Percentiles rank a stretch among this genome's conserved stretches.
phyloP scores from a whole-genome alignment of 176 grass and related monocot species.

The Echinochloa phyllopogon region DNA sequence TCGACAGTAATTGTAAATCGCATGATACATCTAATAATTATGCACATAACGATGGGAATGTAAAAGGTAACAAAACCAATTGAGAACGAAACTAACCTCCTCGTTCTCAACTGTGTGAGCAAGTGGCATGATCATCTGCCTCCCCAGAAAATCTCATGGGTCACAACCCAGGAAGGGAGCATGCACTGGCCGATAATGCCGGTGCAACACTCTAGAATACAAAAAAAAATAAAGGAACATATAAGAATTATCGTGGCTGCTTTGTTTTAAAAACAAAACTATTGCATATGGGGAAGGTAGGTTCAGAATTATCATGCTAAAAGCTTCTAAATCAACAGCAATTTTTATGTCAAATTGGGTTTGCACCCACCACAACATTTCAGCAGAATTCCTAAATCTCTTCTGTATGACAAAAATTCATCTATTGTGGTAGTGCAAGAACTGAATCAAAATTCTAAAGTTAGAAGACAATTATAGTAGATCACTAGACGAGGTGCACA shows the following conservation, averaged over 20 bases:
- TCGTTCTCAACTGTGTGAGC: conserved; percentile 95
- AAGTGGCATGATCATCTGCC: conserved; percentile 89
- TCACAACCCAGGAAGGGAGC: conserved; percentile 64
- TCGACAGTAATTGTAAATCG: neutral
- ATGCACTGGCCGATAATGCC: conserved; percentile 56
- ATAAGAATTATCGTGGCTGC: neutral
- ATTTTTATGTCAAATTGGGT: neutral
- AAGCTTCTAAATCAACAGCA: neutral
- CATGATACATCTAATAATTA: conserved; percentile 4
- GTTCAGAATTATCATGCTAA: conserved; percentile 5
- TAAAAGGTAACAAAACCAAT: neutral
- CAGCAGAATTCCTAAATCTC: neutral
- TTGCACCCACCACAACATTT: neutral
- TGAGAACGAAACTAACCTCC: conserved; percentile 45
- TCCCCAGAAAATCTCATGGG: conserved; percentile 87
- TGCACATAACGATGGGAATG: neutral
- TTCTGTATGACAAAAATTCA: neutral
- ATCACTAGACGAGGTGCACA: neutral
- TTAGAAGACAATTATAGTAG: neutral
- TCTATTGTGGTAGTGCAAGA: neutral
- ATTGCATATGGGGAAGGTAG: neutral
- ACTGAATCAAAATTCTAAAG: conserved; percentile 1
- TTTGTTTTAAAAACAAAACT: neutral
- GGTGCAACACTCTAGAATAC: conserved; percentile 85
- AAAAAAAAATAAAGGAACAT: conserved; percentile 37